Evolutionary conservation across 192 early-diverging fungal species (phyloP), one percentile per base, ranked within the genome.

Genomic region (Coemansia umbellata): DNA sequence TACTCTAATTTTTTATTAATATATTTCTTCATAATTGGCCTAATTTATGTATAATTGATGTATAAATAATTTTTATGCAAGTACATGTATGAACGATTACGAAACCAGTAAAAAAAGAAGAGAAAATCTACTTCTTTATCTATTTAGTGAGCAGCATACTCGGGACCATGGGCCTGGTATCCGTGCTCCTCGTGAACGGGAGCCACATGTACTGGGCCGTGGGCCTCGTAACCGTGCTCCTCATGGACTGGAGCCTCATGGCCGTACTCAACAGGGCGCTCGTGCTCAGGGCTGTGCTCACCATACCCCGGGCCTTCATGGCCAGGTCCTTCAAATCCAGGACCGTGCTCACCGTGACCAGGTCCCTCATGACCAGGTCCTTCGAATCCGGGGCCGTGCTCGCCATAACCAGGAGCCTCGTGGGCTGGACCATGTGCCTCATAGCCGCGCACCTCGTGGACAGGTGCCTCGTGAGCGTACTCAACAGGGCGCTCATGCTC

Each of bases 211-310:
- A 35, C 33, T 13, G 33, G 33, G n/a, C 49, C 58, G 17, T 39
- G 36, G 19, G 31, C 31, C 23, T 55, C 31, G 31, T 63, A 63
- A 28, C 60, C 60, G n/a, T n/a, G n/a, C n/a, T n/a, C 24, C 39
- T 54, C 37, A 32, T 15, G 35, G 24, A 15, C 50, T n/a, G 32
- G 52, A 1, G 35, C 50, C 5, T 24, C 35, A 11, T 21, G 39
- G 27, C 43, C 8, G 22, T 49, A 31, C 4, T 37, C 37, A 19
- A 43, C 21, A 22, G 41, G 41, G 13, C 23, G 36, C 50, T n/a
- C n/a, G n/a, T n/a, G n/a, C n/a, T n/a, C n/a, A 6, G 32, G 33
- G 24, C 37, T 37, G 10, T 27, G 5, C 4, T 37, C 17, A 15
- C 37, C 26, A 33, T 31, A 27, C 32, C 50, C 15, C 22, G 28